These are phyloP conservation scores for Phaeoacremonium minimum DNA, from an alignment of 2,329 filamentous ascomycete species.

Conservation along the genomic window DNA sequence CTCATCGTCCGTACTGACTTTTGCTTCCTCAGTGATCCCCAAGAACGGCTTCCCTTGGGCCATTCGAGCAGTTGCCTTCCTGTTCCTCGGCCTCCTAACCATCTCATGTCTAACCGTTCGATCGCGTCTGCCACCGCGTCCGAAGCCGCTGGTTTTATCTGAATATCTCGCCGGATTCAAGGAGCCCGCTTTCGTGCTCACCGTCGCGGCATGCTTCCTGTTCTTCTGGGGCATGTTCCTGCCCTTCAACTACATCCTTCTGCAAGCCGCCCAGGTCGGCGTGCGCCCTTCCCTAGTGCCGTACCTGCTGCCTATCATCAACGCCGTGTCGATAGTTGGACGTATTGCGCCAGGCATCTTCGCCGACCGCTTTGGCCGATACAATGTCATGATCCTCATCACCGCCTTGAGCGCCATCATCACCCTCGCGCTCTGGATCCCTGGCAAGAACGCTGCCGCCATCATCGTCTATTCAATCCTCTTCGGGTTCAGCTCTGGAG, in stretches of 20 bases:
- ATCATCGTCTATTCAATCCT: constrained; percentile 57
- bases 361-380: constrained; percentile 34
- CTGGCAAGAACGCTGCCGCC: constrained; percentile 36
- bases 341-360: constrained; percentile 46
- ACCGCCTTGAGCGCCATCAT: constrained; percentile 33
- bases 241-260: constrained; percentile 48
- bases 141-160: constrained; percentile 33
- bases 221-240: constrained; percentile 53
- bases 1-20: no score
- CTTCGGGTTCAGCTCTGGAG: constrained; percentile 63
- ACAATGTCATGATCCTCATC: constrained; percentile 40
- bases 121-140: constrained; percentile 25
- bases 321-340: constrained; percentile 46
- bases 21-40: no score
- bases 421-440: constrained; percentile 36
- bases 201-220: constrained; percentile 43
- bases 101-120: constrained; percentile 24
- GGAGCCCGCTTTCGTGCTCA: constrained; percentile 39
- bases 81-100: constrained; percentile 26
- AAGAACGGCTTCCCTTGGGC: constrained; percentile 36
- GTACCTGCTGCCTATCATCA: constrained; percentile 54
- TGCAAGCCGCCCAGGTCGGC: constrained; percentile 40
- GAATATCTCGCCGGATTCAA: constrained; percentile 42
- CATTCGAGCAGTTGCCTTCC: constrained; percentile 28
- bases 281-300: constrained; percentile 34